Percentiles rank a stretch among this genome's conserved stretches.
phyloP scores from a whole-genome alignment of 176 grass and related monocot genomes.

The Paspalum vaginatum region DNA sequence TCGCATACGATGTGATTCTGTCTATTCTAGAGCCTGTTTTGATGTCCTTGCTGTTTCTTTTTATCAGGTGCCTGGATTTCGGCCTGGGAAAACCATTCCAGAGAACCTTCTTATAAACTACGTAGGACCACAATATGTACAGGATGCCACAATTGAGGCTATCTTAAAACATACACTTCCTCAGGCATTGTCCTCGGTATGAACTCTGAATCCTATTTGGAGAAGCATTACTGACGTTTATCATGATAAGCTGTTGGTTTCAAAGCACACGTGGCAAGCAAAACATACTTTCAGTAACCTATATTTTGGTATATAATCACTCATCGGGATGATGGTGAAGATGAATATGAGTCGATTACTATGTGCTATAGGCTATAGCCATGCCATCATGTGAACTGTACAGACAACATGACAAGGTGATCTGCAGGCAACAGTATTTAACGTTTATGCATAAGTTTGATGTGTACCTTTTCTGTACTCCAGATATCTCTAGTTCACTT shows the following conservation, averaged over 20 bases:
- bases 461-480: conserved; percentile 4
- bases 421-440: background rate
- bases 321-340: conserved; percentile 4
- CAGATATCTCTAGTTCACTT: conserved; percentile 29
- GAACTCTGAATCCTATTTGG: conserved; percentile 1
- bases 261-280: background rate
- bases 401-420: conserved; percentile 5
- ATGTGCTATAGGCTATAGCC: background rate
- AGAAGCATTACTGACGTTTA: conserved; percentile 21
- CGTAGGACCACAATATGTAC: conserved; percentile 66
- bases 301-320: background rate
- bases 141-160: conserved; percentile 76
- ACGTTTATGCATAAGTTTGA: conserved; percentile 17
- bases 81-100: conserved; percentile 70
- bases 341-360: background rate
- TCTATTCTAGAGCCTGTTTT: conserved; percentile 20
- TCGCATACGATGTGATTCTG: background rate
- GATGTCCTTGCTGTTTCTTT: conserved; percentile 24
- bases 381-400: conserved; percentile 13
- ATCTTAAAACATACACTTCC: conserved; percentile 90
- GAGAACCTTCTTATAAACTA: conserved; percentile 85
- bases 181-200: conserved; percentile 83
- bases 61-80: conserved; percentile 92
- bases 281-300: conserved; percentile 24
- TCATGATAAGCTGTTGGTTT: conserved; percentile 24